phyloP scores from a whole-genome alignment of 352 stramenopile species.

The Pythium biforme region DNA sequence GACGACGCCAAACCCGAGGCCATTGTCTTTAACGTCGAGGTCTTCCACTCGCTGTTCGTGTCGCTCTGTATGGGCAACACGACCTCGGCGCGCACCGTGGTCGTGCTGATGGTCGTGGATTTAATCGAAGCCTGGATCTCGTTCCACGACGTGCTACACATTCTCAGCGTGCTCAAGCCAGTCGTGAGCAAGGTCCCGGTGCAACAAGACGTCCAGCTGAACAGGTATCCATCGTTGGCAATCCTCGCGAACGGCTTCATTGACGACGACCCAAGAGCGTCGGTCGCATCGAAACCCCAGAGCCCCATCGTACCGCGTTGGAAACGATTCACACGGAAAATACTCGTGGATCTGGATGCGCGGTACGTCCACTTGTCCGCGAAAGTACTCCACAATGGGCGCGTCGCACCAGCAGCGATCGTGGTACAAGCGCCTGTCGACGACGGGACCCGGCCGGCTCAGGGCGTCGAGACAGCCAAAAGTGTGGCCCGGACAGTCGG shows the following conservation, averaged over 20 bases:
- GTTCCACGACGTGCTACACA: constrained; percentile 12
- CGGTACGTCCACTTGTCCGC: not conserved
- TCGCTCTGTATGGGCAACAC: constrained; percentile 20
- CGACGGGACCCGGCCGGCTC: not conserved
- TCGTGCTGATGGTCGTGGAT: constrained; percentile 17
- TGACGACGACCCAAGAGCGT: not conserved
- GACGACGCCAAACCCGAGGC: constrained; percentile 34
- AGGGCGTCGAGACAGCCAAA: too few relatives aligned
- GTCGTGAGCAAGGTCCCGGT: not conserved
- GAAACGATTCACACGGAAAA: not conserved
- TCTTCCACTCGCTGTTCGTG: constrained; percentile 31
- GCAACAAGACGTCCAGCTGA: not conserved
- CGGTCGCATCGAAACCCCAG: not conserved
- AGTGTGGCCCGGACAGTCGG: too few relatives aligned
- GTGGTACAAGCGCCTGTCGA: not conserved
- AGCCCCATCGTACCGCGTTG: not conserved
- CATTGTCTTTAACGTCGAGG: constrained; percentile 26
- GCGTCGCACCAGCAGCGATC: not conserved
- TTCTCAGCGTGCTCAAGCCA: constrained; percentile 44
- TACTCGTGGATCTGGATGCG: not conserved
- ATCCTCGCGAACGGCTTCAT: not conserved
- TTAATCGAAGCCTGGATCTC: constrained; percentile 3
- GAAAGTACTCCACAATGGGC: not conserved
- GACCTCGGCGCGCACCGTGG: constrained; percentile 7
- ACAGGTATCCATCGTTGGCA: not conserved